A percentile compares a stretch with the other conserved stretches of the same genome.
Evolutionary conservation across 352 stramenopile species (phyloP).

Genomic region (Plasmopara halstedii): DNA sequence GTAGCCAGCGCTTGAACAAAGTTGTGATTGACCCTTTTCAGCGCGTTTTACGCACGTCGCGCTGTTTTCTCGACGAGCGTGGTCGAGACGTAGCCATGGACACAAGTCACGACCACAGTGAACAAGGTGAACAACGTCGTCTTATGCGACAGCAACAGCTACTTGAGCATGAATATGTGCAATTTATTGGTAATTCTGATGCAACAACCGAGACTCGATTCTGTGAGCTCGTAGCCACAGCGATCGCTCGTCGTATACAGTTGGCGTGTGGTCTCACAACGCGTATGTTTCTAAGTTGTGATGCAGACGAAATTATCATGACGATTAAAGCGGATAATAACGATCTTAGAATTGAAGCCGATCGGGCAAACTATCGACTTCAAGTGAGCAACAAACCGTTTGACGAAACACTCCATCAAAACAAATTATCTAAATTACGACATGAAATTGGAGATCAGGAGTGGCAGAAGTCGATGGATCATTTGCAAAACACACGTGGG

Average conservation of each 20-base stretch:
- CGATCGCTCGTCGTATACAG: conserved; percentile 65
- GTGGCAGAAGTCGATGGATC: conserved; percentile 44
- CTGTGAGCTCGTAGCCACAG: conserved; percentile 59
- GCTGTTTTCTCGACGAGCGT: conserved; percentile 66
- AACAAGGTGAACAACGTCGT: conserved; percentile 30
- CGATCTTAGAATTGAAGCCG: conserved; percentile 38
- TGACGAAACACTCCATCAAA: conserved; percentile 34
- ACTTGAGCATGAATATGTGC: conserved; percentile 54
- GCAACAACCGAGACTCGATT: conserved; percentile 51
- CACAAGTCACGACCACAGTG: conserved; percentile 45
- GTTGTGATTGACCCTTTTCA: conserved; percentile 69
- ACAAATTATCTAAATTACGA: conserved; percentile 43
- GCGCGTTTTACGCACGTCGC: conserved; percentile 52
- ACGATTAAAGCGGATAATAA: conserved; percentile 63
- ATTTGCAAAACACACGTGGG: conserved; percentile 47
- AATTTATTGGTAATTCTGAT: conserved; percentile 31
- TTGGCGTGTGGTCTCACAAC: conserved; percentile 66
- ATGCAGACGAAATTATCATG: conserved; percentile 69
- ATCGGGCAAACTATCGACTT: conserved; percentile 60
- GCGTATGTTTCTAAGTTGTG: conserved; percentile 56
- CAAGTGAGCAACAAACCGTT: conserved; percentile 78
- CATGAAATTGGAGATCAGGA: conserved; percentile 44
- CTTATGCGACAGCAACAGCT: conserved; percentile 33
- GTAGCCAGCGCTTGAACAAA: conserved; percentile 19
- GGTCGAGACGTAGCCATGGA: conserved; percentile 35